phyloP scores from a whole-genome alignment of 805 yeast species.

The Candida sanyiensis region DNA sequence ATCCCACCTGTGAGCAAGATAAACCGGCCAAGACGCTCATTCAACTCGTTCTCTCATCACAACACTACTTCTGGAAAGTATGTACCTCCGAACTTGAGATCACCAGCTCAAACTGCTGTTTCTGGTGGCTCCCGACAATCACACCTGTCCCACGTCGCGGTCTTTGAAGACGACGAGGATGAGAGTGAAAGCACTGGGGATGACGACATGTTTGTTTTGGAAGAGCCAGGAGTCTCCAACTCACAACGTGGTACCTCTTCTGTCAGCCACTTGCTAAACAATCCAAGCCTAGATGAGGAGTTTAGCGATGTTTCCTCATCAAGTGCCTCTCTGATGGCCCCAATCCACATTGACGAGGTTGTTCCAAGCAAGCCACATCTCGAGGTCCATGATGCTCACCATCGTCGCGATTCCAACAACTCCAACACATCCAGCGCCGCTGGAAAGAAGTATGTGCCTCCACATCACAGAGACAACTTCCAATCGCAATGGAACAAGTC shows the following conservation, averaged over 20 bases:
- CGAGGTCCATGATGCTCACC: not conserved
- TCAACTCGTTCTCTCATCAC: constrained; percentile 21
- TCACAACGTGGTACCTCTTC: too few relatives aligned
- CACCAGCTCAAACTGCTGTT: constrained; percentile 30
- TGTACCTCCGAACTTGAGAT: constrained; percentile 67
- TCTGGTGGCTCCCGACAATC: constrained; percentile 10
- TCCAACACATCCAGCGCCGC: constrained; percentile 10
- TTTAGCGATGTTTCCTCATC: constrained; percentile 21
- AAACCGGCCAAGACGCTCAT: constrained; percentile 19
- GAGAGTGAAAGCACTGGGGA: constrained; percentile 15
- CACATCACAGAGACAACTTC: constrained; percentile 44
- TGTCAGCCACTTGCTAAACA: constrained; percentile 10
- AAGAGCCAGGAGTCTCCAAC: constrained; percentile 26
- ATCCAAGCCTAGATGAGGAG: constrained; percentile 17
- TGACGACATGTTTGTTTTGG: constrained; percentile 36
- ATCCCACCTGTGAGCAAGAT: constrained; percentile 8
- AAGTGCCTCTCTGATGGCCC: constrained; percentile 8
- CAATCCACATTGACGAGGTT: constrained; percentile 2
- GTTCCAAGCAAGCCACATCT: not conserved
- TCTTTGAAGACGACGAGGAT: constrained; percentile 20
- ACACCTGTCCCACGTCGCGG: constrained; percentile 10
- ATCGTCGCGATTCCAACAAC: constrained; percentile 9
- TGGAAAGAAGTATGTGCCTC: constrained; percentile 39
- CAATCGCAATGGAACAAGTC: constrained; percentile 15
- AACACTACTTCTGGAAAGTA: constrained; percentile 47